phyloP scores from a whole-genome alignment of 2,329 filamentous ascomycete species.

The Microdochium trichocladiopsis region DNA sequence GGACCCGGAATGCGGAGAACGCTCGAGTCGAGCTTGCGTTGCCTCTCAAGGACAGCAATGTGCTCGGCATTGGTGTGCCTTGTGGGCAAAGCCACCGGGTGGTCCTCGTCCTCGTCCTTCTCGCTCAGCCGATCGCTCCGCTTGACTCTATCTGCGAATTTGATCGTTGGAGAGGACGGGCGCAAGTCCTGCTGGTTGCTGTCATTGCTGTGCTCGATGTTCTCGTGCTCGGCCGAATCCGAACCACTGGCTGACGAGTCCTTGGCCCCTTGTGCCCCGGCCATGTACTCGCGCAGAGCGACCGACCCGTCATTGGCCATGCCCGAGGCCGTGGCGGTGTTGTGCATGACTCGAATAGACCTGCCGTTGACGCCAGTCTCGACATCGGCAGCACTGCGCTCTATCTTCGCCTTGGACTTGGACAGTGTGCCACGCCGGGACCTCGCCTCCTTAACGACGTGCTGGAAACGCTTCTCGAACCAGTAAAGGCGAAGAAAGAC shows the following conservation, averaged over 20 bases:
- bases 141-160: slow-evolving; percentile 61
- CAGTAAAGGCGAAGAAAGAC: slow-evolving; percentile 93
- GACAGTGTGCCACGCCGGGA: slow-evolving; percentile 56
- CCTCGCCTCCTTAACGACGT: slow-evolving; percentile 69
- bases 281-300: slow-evolving; percentile 31
- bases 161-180: slow-evolving; percentile 41
- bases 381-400: slow-evolving; percentile 35
- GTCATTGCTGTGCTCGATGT: neutral
- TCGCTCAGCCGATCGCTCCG: slow-evolving; percentile 42
- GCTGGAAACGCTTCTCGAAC: slow-evolving; percentile 95
- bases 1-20: slow-evolving; percentile 87
- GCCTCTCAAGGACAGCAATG: slow-evolving; percentile 81
- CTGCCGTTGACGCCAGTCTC: slow-evolving; percentile 60
- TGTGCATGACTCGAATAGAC: slow-evolving; percentile 59
- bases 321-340: slow-evolving; percentile 43
- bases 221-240: slow-evolving; percentile 7
- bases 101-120: slow-evolving; percentile 30
- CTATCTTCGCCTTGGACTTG: slow-evolving; percentile 49
- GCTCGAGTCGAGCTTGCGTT: slow-evolving; percentile 65
- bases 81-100: slow-evolving; percentile 41
- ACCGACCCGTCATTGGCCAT: slow-evolving; percentile 55
- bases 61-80: slow-evolving; percentile 63
- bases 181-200: slow-evolving; percentile 2
- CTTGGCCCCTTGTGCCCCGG: slow-evolving; percentile 11
- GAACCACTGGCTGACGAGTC: slow-evolving; percentile 11